Base-by-base conservation (phyloP, 495 filamentous ascomycete species). In the Penicillium silybi region DNA sequence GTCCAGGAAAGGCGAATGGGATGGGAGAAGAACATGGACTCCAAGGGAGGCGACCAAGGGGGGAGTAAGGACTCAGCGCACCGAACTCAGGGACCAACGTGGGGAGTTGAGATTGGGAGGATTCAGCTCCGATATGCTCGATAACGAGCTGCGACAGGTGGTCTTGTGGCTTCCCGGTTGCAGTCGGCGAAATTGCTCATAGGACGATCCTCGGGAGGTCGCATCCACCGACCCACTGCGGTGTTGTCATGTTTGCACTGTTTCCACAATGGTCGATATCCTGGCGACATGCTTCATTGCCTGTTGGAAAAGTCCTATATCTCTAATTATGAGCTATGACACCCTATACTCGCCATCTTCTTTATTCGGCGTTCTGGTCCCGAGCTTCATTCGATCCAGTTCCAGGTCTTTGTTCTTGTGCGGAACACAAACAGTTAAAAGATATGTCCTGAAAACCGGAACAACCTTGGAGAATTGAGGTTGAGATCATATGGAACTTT, bases 11-110 rank as follows among this genome's bases (percentile, higher is more conserved):
- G 59, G 45, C 64, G 68, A 66, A 64, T 53, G 50, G 64, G 60
- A 54, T 50, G 66, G 41, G 67, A 67, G 65, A 72, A 69, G 56
- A 70, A 70, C 71, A 75, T 77, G 66, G 65, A 68, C 66, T 54
- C 42, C 40, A 41, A 37, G 19, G 17, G 9, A 22, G 39, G 42
- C n/a, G n/a, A 9, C 29, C 32, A 25, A n/a, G 38, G n/a, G 7
- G 20, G 7, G 25, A 16, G 29, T 34, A 10, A 19, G 3, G 29
- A 10, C 9, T 8, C 7, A 8, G 2, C 37, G 37, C 47, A 41
- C 35, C 19, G 35, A 25, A 4, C 9, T 22, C 11, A 35, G 3
- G 13, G 18, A 15, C 38, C 27, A 19, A 35, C 18, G 16, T 19
- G 45, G 37, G 29, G 10, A 46, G 45, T 15, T 37, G 26, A 38